Evolutionary conservation across 169 alveolate genomes (phyloP).

Genomic region (Cyclospora cayetanensis): DNA sequence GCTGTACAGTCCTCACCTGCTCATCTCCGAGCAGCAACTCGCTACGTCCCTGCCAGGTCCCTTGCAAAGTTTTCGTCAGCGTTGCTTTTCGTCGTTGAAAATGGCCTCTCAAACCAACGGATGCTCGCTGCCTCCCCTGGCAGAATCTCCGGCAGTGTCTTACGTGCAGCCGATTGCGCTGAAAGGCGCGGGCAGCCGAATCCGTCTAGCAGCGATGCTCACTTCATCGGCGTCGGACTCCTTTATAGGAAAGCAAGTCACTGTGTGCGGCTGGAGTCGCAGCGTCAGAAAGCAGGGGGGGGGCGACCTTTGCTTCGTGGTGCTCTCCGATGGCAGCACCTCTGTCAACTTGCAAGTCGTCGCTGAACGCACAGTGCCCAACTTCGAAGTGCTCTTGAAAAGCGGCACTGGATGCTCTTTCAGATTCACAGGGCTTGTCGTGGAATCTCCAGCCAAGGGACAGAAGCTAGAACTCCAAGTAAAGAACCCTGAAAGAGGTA

Average conservation of each 20-base stretch:
- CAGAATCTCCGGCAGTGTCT: background rate
- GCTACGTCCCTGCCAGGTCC: background rate
- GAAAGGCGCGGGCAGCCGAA: conserved; percentile 7
- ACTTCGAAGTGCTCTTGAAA: background rate
- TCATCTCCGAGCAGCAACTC: background rate
- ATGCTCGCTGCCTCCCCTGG: background rate
- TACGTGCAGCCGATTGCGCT: conserved; percentile 31
- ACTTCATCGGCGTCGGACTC: background rate
- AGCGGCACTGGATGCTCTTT: conserved; percentile 73
- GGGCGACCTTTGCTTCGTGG: conserved; percentile 91
- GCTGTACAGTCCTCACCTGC: background rate
- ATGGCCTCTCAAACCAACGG: background rate
- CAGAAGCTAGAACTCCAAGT: conserved; percentile 87
- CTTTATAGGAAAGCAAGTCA: background rate
- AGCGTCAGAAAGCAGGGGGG: conserved; percentile 94
- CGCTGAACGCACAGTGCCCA: conserved; percentile 78
- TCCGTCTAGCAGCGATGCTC: conserved; percentile 28
- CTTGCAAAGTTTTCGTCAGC: background rate
- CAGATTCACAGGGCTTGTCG: conserved; percentile 90
- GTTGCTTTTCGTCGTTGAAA: no score
- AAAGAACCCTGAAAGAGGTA: conserved; percentile 76
- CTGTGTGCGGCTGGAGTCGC: conserved; percentile 97
- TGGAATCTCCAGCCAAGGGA: conserved; percentile 93
- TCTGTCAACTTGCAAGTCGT: conserved; percentile 92
- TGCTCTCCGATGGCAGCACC: conserved; percentile 96